Conservation (phyloP, 805 yeast genomes). For the Hanseniaspora hatyaiensis region DNA sequence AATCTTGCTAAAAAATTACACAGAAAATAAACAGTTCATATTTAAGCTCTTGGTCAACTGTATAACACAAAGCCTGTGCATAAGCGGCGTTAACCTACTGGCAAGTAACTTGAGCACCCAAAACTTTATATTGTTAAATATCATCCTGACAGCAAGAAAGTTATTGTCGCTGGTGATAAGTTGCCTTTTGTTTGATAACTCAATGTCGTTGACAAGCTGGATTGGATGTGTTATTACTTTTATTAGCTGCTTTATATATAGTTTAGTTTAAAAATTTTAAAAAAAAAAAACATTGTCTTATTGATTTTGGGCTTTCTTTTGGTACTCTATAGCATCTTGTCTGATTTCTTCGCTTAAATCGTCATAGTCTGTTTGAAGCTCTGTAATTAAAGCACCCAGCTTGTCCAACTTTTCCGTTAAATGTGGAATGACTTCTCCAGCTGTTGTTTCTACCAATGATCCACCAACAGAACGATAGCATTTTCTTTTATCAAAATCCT, state of each 20-base stretch:
- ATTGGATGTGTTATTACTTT: constrained; percentile 45
- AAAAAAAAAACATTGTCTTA: not conserved
- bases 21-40: constrained; percentile 22
- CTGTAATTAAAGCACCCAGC: constrained; percentile 20
- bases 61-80: constrained; percentile 49
- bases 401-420: constrained; percentile 47
- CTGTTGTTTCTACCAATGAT: constrained; percentile 71
- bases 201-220: constrained; percentile 31
- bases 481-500: constrained; percentile 40
- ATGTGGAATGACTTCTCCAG: constrained; percentile 60
- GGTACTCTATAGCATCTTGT: constrained; percentile 15
- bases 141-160: constrained; percentile 33
- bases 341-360: constrained; percentile 15
- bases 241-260: constrained; percentile 30
- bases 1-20: constrained; percentile 18
- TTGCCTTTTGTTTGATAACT: constrained; percentile 40
- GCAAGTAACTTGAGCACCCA: constrained; percentile 31
- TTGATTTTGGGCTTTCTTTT: constrained; percentile 5
- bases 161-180: constrained; percentile 49
- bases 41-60: constrained; percentile 34
- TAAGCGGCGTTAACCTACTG: constrained; percentile 54
- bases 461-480: constrained; percentile 93
- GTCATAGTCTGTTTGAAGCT: constrained; percentile 13
- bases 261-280: not conserved
- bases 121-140: constrained; percentile 5